These are phyloP conservation scores for Coniella vitis DNA, from an alignment of 2,329 filamentous ascomycete species.

Conservation along the genomic window DNA sequence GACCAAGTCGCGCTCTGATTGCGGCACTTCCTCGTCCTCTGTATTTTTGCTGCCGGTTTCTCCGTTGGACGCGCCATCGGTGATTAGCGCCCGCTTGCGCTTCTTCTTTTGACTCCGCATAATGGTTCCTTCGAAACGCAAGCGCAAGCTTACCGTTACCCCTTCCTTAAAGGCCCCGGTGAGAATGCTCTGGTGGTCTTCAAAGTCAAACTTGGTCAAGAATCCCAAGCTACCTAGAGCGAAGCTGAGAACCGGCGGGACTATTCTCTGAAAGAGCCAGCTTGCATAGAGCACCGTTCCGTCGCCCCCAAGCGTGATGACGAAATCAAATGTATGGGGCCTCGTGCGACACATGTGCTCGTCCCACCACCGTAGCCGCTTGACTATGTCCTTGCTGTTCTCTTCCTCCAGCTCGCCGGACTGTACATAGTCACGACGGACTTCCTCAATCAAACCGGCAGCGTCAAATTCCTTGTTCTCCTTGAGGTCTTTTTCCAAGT, in stretches of 20 bases:
- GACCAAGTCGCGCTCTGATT: conserved; percentile 59
- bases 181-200: conserved; percentile 62
- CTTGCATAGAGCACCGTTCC: conserved; percentile 96
- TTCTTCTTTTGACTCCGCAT: conserved; percentile 65
- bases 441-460: conserved; percentile 58
- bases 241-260: conserved; percentile 89
- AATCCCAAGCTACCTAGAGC: conserved; percentile 88
- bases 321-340: conserved; percentile 88
- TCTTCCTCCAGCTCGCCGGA: conserved; percentile 26
- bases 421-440: conserved; percentile 35
- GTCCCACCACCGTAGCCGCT: conserved; percentile 74
- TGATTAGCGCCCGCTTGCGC: conserved; percentile 4
- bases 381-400: conserved; percentile 31
- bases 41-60: conserved; percentile 16
- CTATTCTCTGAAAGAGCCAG: conserved; percentile 93
- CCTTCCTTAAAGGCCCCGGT: conserved; percentile 70
- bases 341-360: conserved; percentile 67
- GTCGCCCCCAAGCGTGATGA: conserved; percentile 86
- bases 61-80: conserved; percentile 9
- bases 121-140: conserved; percentile 88
- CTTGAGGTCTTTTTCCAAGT: conserved; percentile 71
- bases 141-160: conserved; percentile 77
- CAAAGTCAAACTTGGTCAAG: conserved; percentile 92
- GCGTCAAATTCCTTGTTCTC: conserved; percentile 68
- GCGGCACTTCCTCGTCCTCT: conserved; percentile 32